phyloP scores from a whole-genome alignment of 1,284 basidiomycete genomes.

The Crucibulum cyathiforme region DNA sequence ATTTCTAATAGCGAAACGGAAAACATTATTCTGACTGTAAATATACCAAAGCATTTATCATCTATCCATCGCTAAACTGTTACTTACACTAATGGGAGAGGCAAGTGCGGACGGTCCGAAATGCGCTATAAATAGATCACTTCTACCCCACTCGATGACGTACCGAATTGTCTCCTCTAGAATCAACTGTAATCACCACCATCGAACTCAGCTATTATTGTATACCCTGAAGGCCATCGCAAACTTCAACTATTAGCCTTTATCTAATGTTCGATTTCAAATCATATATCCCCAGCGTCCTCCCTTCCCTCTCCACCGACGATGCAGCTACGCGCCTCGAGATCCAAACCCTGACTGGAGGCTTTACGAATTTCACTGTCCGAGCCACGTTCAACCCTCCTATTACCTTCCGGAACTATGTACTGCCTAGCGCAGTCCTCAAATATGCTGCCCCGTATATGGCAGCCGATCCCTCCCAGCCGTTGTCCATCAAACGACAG shows the following conservation, averaged over 20 bases:
- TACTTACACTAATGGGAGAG: too few relatives aligned
- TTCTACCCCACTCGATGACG: too few relatives aligned
- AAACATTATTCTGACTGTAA: too few relatives aligned
- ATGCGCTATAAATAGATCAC: too few relatives aligned
- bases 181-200: too few relatives aligned
- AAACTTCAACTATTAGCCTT: not conserved
- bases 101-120: too few relatives aligned
- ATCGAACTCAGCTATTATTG: too few relatives aligned
- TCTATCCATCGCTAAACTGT: too few relatives aligned
- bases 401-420: constrained; percentile 1
- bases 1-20: too few relatives aligned
- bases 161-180: too few relatives aligned
- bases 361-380: constrained; percentile 18
- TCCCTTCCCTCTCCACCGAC: not conserved
- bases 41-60: too few relatives aligned
- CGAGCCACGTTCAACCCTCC: constrained; percentile 16
- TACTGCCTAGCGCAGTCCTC: constrained; percentile 16
- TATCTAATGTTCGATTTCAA: constrained; percentile 2
- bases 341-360: constrained; percentile 8
- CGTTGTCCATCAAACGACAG: constrained; percentile 30
- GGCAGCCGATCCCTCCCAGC: constrained; percentile 22
- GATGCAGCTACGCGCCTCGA: not conserved
- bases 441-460: constrained; percentile 32
- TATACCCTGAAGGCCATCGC: not conserved
- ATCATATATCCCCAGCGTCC: not conserved